These are phyloP conservation scores for Auricularia auricula-judae DNA, from an alignment of 768 basidiomycete genomes.

Conservation along the genomic window DNA sequence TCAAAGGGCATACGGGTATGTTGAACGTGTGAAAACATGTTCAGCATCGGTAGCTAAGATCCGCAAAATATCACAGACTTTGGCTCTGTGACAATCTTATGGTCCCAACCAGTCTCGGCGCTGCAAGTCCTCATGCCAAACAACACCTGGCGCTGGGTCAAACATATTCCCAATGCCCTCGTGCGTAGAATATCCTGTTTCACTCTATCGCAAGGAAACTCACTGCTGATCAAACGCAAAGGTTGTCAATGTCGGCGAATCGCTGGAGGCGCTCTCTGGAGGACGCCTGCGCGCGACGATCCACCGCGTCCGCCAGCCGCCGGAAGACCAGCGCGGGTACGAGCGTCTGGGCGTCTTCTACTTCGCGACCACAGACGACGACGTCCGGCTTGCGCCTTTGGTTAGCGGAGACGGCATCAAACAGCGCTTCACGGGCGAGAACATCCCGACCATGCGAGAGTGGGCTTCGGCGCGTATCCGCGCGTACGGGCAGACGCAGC, in stretches of 20 bases:
- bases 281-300: slow-evolving; percentile 27
- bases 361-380: slow-evolving; percentile 24
- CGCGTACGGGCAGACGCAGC: slow-evolving; percentile 20
- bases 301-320: slow-evolving; percentile 28
- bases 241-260: slow-evolving; percentile 29
- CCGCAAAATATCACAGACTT: slow-evolving; percentile 15
- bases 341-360: slow-evolving; percentile 25
- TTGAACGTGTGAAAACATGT: not conserved
- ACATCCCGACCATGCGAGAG: slow-evolving; percentile 19
- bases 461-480: slow-evolving; percentile 22
- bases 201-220: no score
- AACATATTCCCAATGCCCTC: slow-evolving; percentile 25
- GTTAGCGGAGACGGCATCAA: slow-evolving; percentile 21
- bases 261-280: slow-evolving; percentile 23
- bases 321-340: slow-evolving; percentile 22
- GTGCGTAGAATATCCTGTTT: slow-evolving; percentile 10
- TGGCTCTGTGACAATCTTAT: slow-evolving; percentile 24
- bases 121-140: slow-evolving; percentile 26
- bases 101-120: slow-evolving; percentile 27
- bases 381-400: slow-evolving; percentile 19
- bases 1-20: slow-evolving; percentile 28
- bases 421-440: slow-evolving; percentile 13
- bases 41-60: not conserved
- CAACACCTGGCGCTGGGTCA: slow-evolving; percentile 26
- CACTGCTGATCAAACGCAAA: slow-evolving; percentile 10